Evolutionary conservation across 371 early-diverging fungal genomes (phyloP).

Genomic region (Dichotomocladium elegans): DNA sequence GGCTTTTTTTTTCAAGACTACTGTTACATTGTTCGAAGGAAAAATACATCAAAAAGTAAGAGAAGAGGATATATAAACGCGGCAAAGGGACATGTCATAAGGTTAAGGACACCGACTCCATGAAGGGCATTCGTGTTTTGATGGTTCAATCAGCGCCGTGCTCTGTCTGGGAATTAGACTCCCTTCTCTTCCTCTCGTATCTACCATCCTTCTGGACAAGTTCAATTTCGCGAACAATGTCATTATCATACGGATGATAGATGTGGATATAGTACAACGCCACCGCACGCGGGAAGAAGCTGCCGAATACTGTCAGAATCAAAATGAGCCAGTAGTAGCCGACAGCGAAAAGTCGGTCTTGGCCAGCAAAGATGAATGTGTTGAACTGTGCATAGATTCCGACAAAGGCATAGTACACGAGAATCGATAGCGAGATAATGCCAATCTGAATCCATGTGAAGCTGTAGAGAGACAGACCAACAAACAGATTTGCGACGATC

Average conservation of each 20-base stretch:
- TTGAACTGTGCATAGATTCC: constrained; percentile 43
- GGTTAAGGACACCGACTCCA: no score
- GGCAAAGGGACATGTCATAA: no score
- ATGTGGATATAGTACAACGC: constrained; percentile 42
- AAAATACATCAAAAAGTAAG: no score
- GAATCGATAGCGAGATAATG: constrained; percentile 54
- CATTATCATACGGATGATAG: constrained; percentile 60
- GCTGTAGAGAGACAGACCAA: constrained; percentile 67
- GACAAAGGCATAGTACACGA: constrained; percentile 47
- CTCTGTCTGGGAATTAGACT: no score
- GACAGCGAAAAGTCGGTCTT: constrained; percentile 41
- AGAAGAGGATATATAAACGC: no score
- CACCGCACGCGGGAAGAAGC: constrained; percentile 50
- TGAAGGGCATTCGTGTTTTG: no score
- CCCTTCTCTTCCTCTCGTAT: no score
- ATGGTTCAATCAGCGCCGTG: no score
- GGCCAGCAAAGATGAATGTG: constrained; percentile 38
- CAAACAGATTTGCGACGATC: constrained; percentile 79
- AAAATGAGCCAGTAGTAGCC: constrained; percentile 52
- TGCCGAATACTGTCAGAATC: constrained; percentile 42
- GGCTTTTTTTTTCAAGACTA: no score
- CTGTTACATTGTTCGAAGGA: no score
- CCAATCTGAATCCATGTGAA: constrained; percentile 75
- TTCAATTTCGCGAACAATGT: constrained; percentile 60
- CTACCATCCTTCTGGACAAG: constrained; percentile 17